Evolutionary conservation across 1,284 basidiomycete genomes (phyloP).

Genomic region (Hypsizygus ulmarius): DNA sequence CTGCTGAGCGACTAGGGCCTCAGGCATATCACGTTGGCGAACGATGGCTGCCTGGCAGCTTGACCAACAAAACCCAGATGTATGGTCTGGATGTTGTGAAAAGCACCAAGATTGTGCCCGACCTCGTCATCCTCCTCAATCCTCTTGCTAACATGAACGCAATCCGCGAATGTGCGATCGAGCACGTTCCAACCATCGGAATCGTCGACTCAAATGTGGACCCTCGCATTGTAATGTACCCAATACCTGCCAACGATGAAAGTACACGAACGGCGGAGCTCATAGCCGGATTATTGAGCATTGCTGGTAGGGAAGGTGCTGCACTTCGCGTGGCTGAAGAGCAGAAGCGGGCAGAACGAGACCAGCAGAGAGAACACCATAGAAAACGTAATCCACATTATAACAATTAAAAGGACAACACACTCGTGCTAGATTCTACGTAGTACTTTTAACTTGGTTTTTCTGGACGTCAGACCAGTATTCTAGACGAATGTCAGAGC

Average conservation of each 20-base stretch:
- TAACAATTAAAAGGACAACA: constrained; percentile 12
- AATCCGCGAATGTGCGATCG: constrained; percentile 82
- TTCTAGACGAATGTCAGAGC: constrained; percentile 37
- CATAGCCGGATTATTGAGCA: constrained; percentile 85
- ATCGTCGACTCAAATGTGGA: constrained; percentile 96
- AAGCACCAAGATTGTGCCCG: constrained; percentile 68
- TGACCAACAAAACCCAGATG: constrained; percentile 87
- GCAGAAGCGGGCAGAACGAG: constrained; percentile 14
- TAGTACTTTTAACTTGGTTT: constrained; percentile 31
- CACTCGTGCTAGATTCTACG: constrained; percentile 27
- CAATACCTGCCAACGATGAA: constrained; percentile 98
- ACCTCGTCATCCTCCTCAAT: constrained; percentile 88
- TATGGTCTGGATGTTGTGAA: constrained; percentile 64
- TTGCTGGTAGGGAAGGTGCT: constrained; percentile 87
- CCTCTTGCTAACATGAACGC: constrained; percentile 81
- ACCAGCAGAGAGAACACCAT: constrained; percentile 17
- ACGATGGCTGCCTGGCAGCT: constrained; percentile 91
- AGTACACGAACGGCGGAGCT: constrained; percentile 88
- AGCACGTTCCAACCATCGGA: constrained; percentile 84
- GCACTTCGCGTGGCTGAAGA: constrained; percentile 35
- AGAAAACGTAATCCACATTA: constrained; percentile 17
- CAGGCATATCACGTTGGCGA: constrained; percentile 84
- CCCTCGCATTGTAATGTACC: constrained; percentile 95
- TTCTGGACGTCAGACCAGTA: constrained; percentile 69
- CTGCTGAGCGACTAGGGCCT: constrained; percentile 75